phyloP scores from a whole-genome alignment of 1,139 yeast genomes.

The Lizanozyma gosingica region DNA sequence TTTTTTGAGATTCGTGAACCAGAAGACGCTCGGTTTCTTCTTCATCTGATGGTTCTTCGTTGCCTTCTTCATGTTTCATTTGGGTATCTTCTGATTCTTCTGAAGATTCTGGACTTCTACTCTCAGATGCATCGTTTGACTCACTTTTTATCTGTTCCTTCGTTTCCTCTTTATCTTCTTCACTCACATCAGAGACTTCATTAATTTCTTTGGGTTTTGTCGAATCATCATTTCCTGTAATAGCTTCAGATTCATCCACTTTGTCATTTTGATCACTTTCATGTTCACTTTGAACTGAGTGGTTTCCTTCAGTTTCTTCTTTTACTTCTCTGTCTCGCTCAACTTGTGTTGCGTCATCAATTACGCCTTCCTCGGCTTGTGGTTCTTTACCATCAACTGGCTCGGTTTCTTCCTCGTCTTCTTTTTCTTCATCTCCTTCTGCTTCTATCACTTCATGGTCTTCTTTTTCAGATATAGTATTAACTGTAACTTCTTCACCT shows the following conservation, averaged over 20 bases:
- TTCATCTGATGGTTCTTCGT: not conserved
- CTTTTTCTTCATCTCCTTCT: not conserved
- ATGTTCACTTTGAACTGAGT: too few species aligned
- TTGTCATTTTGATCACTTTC: too few species aligned
- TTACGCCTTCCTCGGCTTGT: too few species aligned
- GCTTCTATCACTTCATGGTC: constrained; percentile 2
- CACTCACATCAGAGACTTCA: constrained; percentile 2
- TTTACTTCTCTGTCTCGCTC: too few species aligned
- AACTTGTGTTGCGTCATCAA: too few species aligned
- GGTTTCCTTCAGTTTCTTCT: too few species aligned
- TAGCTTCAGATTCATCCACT: too few species aligned
- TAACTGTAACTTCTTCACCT: constrained; percentile 1
- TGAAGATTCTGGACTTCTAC: not conserved
- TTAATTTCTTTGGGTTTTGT: too few species aligned
- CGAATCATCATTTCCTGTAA: too few species aligned
- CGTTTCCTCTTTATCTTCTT: constrained; percentile 3
- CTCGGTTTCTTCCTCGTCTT: too few species aligned
- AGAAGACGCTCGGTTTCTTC: constrained; percentile 5
- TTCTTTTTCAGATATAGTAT: not conserved
- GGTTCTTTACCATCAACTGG: too few species aligned
- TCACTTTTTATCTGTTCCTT: not conserved
- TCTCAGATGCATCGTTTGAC: not conserved
- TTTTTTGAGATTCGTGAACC: constrained; percentile 6
- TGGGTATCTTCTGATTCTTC: not conserved
- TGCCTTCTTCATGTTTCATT: not conserved